A percentile compares a stretch with the other conserved stretches of the same genome.
Evolutionary conservation across 2,329 filamentous ascomycete species (phyloP).

Genomic region (Alternaria arborescens): DNA sequence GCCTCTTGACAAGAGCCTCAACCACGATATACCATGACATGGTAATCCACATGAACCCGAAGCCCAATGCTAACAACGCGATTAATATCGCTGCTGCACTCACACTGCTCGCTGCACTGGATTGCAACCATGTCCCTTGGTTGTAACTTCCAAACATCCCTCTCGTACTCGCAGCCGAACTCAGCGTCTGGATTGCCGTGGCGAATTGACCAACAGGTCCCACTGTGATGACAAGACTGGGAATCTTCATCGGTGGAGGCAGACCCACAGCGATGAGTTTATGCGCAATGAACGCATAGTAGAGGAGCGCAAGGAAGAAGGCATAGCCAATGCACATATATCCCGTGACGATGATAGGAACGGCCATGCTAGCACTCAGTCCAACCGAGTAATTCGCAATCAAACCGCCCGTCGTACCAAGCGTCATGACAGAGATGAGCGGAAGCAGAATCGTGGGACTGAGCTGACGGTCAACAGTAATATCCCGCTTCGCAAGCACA

Average conservation of each 20-base stretch:
- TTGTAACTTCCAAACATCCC: constrained; percentile 22
- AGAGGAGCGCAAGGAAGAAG: constrained; percentile 26
- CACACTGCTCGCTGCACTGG: constrained; percentile 19
- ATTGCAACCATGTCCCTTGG: constrained; percentile 23
- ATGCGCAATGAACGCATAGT: constrained; percentile 25
- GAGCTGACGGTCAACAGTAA: constrained; percentile 18
- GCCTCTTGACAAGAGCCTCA: constrained; percentile 19
- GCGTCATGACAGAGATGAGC: constrained; percentile 27
- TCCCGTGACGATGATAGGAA: constrained; percentile 28
- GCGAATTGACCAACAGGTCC: constrained; percentile 31
- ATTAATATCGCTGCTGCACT: constrained; percentile 17
- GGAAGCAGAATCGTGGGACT: constrained; percentile 28
- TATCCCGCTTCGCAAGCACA: constrained; percentile 20
- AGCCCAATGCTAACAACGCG: constrained; percentile 22
- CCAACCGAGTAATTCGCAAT: constrained; percentile 21
- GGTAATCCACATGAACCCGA: constrained; percentile 26
- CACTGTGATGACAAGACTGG: constrained; percentile 21
- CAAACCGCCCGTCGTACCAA: constrained; percentile 26
- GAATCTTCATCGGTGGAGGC: constrained; percentile 20
- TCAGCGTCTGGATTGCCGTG: constrained; percentile 25
- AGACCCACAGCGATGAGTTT: constrained; percentile 26
- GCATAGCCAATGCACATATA: constrained; percentile 29
- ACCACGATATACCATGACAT: constrained; percentile 26
- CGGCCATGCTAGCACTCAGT: constrained; percentile 21
- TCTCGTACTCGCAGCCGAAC: constrained; percentile 21